Percentiles rank a stretch among this genome's conserved stretches.
Conservation (phyloP, 2,329 filamentous ascomycete species). For the Botrytis pseudocinerea region DNA sequence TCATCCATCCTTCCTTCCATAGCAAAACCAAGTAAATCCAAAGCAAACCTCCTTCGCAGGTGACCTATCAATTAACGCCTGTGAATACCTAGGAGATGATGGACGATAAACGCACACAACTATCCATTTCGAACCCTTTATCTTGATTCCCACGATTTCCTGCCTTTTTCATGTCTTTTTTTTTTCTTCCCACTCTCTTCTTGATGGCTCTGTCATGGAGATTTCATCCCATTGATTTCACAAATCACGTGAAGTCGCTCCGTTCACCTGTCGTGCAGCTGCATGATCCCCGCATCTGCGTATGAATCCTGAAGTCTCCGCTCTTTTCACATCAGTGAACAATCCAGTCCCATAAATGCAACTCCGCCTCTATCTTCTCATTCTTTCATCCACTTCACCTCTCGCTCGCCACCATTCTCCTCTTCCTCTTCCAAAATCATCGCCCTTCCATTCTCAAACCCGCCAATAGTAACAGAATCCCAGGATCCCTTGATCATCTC, state of each 20-base stretch:
- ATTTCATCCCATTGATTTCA: not conserved
- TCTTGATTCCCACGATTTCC: not conserved
- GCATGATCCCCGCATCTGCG: not conserved
- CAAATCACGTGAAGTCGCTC: not conserved
- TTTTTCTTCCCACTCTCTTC: not conserved
- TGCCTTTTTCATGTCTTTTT: not conserved
- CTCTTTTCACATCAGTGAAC: not conserved
- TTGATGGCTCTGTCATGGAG: not conserved
- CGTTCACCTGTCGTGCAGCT: not conserved
- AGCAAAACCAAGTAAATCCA: not conserved
- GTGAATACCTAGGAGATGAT: not conserved
- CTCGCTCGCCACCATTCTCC: not conserved
- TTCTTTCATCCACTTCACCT: not conserved
- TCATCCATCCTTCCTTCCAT: not conserved
- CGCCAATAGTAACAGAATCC: too few species aligned
- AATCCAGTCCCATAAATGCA: not conserved
- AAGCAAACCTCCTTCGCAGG: not conserved
- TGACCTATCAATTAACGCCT: constrained; percentile 9
- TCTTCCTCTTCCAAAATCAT: not conserved
- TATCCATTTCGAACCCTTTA: not conserved
- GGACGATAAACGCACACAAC: not conserved
- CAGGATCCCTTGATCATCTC: not conserved
- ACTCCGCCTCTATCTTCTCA: not conserved
- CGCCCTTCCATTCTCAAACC: not conserved
- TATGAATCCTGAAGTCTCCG: not conserved